Base-by-base conservation (phyloP, 129 eudicot species). In the sunflower (Helianthus annuus) region DNA sequence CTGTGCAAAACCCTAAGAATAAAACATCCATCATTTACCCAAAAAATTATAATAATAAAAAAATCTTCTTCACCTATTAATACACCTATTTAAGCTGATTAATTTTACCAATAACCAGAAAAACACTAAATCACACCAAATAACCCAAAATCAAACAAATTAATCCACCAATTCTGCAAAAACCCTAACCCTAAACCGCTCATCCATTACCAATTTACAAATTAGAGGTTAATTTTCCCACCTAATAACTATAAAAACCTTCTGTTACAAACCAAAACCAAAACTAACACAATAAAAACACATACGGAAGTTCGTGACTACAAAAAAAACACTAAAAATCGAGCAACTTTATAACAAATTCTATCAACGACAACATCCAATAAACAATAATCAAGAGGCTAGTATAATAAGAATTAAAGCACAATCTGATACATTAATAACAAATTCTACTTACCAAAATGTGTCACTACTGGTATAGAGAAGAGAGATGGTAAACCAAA, bases 361-460 rank as follows among this genome's bases (percentile, higher is more conserved):
- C 48, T 61, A 69, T 69, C 63, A 48, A 68, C 5, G 3, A 60
- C 10, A 58, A 19, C 22, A 19, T 19, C 22, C 0, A 51, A 46
- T 36, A 32, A 64, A 36, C 49, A 72, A 72, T 60, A 68, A 9
- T 57, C 60, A 66, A 54, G 39, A 75, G 59, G 44, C 22, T 45
- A n/a, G 29, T 55, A 66, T 11, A 7, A 76, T 7, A 14, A 48
- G 42, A 68, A 32, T 69, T 45, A 49, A 60, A 22, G 53, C 38
- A 22, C 34, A 76, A 76, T 76, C 63, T 15, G 55, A 69, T 69
- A 60, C 81, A n/a, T n/a, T n/a, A n/a, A n/a, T n/a, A n/a, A n/a
- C n/a, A n/a, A n/a, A n/a, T n/a, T n/a, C n/a, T n/a, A n/a, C n/a
- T n/a, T n/a, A n/a, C n/a, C n/a, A n/a, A n/a, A n/a, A n/a, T n/a